These are phyloP conservation scores for Fusarium sp. DNA, from an alignment of 2,329 filamentous ascomycete genomes.

Conservation along the genomic window DNA sequence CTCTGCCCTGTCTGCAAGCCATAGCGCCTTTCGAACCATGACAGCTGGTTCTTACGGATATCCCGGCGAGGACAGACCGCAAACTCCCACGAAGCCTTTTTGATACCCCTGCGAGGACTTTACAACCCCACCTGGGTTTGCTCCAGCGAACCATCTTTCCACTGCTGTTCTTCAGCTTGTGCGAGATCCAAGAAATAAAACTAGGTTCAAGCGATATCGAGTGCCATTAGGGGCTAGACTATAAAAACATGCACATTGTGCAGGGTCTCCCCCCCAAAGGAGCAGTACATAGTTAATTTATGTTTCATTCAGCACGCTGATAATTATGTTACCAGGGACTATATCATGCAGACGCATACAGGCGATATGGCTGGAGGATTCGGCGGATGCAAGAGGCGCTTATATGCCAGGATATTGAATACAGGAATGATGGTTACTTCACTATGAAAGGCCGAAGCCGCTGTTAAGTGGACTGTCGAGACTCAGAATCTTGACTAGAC, in stretches of 20 bases:
- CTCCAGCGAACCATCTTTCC: neutral
- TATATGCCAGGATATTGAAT: neutral
- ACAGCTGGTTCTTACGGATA: neutral
- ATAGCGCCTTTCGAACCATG: neutral
- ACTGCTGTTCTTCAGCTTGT: neutral
- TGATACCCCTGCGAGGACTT: neutral
- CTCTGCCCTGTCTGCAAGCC: neutral
- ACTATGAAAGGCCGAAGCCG: neutral
- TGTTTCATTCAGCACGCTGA: too few species aligned
- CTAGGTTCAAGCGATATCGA: neutral
- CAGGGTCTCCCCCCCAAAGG: neutral
- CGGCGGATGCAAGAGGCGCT: neutral
- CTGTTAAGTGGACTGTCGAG: neutral
- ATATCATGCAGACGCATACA: neutral
- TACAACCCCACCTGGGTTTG: neutral
- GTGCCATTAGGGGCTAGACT: neutral
- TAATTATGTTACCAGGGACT: accelerated
- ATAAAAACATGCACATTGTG: neutral
- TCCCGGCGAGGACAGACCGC: neutral
- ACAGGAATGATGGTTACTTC: neutral
- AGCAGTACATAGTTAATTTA: too few species aligned
- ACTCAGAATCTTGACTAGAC: neutral
- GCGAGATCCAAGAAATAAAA: neutral
- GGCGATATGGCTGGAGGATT: too few species aligned
- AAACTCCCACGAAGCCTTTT: neutral